Conservation (phyloP, 495 filamentous ascomycete genomes). For the Symbiotaphrina buchneri region DNA sequence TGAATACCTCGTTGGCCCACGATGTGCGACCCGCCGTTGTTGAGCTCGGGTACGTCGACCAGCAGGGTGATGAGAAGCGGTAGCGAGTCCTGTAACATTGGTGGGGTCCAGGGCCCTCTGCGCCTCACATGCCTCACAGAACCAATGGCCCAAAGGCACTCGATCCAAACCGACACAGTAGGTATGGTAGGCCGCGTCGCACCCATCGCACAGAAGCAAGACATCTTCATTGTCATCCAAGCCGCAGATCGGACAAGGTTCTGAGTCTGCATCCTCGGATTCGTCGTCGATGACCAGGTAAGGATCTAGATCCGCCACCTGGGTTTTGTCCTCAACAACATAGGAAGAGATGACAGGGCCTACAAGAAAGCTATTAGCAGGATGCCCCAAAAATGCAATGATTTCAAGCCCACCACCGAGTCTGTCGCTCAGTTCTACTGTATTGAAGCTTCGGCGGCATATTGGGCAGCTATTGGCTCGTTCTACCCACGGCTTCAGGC, state of each 20-base stretch:
- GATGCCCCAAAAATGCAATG: conserved; percentile 1
- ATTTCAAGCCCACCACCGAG: conserved; percentile 39
- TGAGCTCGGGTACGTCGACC: conserved; percentile 27
- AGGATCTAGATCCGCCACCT: conserved; percentile 72
- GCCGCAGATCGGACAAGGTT: conserved; percentile 64
- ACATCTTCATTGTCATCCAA: conserved; percentile 52
- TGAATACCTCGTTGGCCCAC: conserved; percentile 16
- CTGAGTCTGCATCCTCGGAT: conserved; percentile 30
- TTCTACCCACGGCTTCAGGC: conserved; percentile 80
- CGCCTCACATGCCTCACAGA: conserved; percentile 52
- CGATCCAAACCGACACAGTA: conserved; percentile 62
- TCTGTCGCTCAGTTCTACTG: conserved; percentile 59
- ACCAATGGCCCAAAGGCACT: conserved; percentile 60
- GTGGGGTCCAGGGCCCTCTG: conserved; percentile 14
- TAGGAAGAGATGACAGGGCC: conserved; percentile 61
- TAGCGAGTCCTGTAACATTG: too few species aligned
- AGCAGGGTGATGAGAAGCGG: conserved; percentile 16
- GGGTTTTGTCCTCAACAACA: conserved; percentile 67
- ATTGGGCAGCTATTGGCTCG: conserved; percentile 96
- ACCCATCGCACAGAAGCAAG: conserved; percentile 70
- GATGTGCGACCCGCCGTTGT: conserved; percentile 2
- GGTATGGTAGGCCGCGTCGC: conserved; percentile 64
- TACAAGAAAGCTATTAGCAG: conserved; percentile 13
- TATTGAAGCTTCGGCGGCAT: conserved; percentile 76
- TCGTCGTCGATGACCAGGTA: conserved; percentile 56